Percentiles rank a stretch among this genome's conserved stretches.
Evolutionary conservation across 129 eudicot genomes (phyloP).

Genomic region (Sambucus nigra): DNA sequence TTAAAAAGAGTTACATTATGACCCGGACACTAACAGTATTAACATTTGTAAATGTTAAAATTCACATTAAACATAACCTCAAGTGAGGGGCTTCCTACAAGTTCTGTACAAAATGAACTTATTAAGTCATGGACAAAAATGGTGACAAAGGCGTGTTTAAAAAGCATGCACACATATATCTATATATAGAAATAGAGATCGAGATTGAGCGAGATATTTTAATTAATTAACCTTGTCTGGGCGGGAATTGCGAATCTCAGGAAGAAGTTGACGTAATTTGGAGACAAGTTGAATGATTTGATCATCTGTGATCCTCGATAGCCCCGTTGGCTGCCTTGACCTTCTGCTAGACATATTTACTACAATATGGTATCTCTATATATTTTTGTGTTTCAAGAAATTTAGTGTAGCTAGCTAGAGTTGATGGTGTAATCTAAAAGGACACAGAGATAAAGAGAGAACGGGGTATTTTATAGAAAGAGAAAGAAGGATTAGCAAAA

Average conservation of each 20-base stretch:
- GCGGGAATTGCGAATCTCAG: constrained; percentile 68
- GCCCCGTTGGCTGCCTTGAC: constrained; percentile 42
- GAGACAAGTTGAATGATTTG: constrained; percentile 74
- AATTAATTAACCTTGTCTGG: constrained; percentile 58
- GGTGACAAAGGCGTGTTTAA: no score
- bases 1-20: no score
- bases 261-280: constrained; percentile 70
- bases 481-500: constrained; percentile 5
- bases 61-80: no score
- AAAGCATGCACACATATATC: not conserved
- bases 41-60: no score
- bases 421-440: not conserved
- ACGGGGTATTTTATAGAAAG: constrained; percentile 9
- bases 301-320: constrained; percentile 61
- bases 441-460: constrained; percentile 3
- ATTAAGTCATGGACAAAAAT: no score
- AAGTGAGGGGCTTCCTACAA: no score
- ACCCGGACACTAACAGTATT: no score
- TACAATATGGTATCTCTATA: not conserved
- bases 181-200: not conserved
- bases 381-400: not conserved
- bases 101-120: no score
- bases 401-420: not conserved
- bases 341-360: constrained; percentile 61
- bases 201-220: not conserved